phyloP scores from a whole-genome alignment of 768 basidiomycete species.

The Phlebiopsis gigantea region DNA sequence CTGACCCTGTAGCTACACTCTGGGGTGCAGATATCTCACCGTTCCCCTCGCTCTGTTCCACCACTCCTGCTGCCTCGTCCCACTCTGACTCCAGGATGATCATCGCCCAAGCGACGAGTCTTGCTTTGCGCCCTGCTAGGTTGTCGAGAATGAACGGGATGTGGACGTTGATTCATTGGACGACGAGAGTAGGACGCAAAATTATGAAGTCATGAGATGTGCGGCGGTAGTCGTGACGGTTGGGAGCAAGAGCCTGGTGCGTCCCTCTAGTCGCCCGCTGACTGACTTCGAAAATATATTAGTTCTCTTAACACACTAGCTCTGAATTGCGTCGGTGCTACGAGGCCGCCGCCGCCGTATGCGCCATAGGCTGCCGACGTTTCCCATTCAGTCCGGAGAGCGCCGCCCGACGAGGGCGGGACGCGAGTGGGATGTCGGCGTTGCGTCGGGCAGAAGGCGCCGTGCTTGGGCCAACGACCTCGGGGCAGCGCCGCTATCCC shows the following conservation, averaged over 20 bases:
- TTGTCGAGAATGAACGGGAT: not conserved
- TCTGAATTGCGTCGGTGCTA: not conserved
- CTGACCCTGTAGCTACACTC: constrained; percentile 7
- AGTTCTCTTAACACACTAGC: not conserved
- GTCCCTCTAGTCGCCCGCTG: not conserved
- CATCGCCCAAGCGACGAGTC: constrained; percentile 2
- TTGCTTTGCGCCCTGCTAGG: not conserved
- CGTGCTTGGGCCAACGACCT: not conserved
- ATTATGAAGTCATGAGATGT: not conserved
- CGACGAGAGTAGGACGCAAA: not conserved
- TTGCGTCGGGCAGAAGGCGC: not conserved
- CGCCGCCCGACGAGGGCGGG: not conserved
- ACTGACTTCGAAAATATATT: constrained; percentile 4
- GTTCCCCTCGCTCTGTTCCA: not conserved
- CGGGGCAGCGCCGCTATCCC: not conserved
- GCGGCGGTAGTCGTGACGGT: not conserved
- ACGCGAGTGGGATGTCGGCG: not conserved
- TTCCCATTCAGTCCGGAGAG: not conserved
- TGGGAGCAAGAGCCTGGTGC: constrained; percentile 1
- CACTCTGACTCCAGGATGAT: constrained; percentile 17
- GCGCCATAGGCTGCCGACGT: not conserved
- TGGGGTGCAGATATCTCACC: not conserved
- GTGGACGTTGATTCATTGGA: not conserved
- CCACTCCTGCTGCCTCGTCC: constrained; percentile 13
- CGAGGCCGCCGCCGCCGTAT: not conserved